phyloP scores from a whole-genome alignment of 169 alveolate genomes.

The Plasmodium relictum region DNA sequence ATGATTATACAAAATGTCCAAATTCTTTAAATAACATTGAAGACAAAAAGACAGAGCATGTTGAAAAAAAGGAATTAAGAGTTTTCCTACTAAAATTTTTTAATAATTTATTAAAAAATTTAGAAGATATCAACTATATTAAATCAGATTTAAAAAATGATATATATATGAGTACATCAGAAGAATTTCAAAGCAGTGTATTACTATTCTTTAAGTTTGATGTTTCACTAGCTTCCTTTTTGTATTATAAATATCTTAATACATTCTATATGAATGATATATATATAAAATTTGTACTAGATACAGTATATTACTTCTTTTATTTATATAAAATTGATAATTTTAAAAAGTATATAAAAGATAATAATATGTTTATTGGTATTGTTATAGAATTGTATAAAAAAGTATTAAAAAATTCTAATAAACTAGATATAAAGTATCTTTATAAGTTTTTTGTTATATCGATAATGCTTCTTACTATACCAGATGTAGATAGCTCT shows the following conservation, averaged over 20 bases:
- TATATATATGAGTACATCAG: conserved; percentile 2
- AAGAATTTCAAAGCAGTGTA: conserved; percentile 18
- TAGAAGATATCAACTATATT: conserved; percentile 4
- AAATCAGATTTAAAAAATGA: not conserved
- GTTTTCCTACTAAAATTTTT: not conserved
- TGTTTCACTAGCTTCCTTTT: conserved; percentile 16
- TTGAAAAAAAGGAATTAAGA: conserved; percentile 2
- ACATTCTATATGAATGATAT: conserved; percentile 18
- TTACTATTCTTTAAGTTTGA: conserved; percentile 13
- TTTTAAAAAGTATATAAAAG: conserved; percentile 26
- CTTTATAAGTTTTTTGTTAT: conserved; percentile 12
- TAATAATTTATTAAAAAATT: conserved; percentile 13
- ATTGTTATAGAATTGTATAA: conserved; percentile 12
- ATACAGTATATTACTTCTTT: conserved; percentile 27
- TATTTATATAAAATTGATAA: conserved; percentile 14
- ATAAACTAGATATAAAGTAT: not conserved
- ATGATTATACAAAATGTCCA: not conserved
- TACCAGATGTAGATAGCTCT: not conserved
- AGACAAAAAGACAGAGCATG: not conserved
- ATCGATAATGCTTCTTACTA: not conserved
- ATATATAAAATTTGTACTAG: not conserved
- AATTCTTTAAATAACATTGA: not conserved
- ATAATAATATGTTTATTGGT: conserved; percentile 1
- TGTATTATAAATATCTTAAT: conserved; percentile 52
- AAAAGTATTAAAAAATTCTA: not conserved